Evolutionary conservation across 768 basidiomycete genomes (phyloP).

Genomic region (Suillus luteus): DNA sequence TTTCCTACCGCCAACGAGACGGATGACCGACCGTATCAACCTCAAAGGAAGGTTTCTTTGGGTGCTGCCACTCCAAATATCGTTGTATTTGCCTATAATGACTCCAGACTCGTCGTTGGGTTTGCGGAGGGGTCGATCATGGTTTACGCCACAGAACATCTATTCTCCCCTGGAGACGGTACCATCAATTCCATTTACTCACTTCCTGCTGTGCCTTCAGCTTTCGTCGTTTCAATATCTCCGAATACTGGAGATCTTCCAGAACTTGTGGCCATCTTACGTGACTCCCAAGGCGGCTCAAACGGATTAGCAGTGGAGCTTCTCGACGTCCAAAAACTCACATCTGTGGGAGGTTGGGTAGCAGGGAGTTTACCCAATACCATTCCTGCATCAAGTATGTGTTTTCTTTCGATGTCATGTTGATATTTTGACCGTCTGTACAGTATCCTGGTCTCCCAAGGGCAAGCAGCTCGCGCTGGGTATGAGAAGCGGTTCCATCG

Average conservation of each 20-base stretch:
- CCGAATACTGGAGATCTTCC: constrained; percentile 65
- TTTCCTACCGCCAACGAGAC: constrained; percentile 44
- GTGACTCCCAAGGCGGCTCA: constrained; percentile 36
- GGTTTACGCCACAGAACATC: constrained; percentile 55
- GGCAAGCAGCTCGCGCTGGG: constrained; percentile 84
- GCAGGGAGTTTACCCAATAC: constrained; percentile 48
- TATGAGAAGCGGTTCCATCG: constrained; percentile 66
- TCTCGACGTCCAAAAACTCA: constrained; percentile 55
- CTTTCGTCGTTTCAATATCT: constrained; percentile 53
- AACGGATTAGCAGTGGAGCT: constrained; percentile 55
- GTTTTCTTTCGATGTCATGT: background rate
- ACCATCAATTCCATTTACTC: constrained; percentile 50
- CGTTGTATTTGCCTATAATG: constrained; percentile 58
- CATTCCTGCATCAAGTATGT: constrained; percentile 61
- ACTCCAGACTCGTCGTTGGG: constrained; percentile 60
- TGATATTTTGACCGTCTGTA: constrained; percentile 15
- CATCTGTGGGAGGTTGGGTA: constrained; percentile 54
- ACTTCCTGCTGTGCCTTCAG: constrained; percentile 44
- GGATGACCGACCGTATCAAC: constrained; percentile 46
- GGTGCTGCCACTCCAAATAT: constrained; percentile 50
- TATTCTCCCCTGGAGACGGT: constrained; percentile 50
- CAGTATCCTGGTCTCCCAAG: constrained; percentile 85
- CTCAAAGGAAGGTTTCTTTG: constrained; percentile 52
- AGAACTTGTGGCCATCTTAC: constrained; percentile 61
- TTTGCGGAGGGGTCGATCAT: constrained; percentile 59